Evolutionary conservation across 2,329 filamentous ascomycete species (phyloP).

Genomic region (Alternaria arbusti): DNA sequence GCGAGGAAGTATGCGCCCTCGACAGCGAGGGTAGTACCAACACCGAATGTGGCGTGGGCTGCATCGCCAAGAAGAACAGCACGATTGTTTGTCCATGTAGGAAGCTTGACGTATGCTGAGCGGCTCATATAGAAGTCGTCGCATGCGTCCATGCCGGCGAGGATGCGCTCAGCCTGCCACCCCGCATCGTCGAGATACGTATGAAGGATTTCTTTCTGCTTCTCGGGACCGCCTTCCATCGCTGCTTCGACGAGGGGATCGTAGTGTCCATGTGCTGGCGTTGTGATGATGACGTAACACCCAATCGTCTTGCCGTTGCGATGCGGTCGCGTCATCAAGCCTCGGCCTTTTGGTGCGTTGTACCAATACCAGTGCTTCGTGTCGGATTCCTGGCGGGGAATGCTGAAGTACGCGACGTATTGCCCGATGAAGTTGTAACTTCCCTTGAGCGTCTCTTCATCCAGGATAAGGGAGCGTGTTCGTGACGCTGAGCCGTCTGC

Average conservation of each 20-base stretch:
- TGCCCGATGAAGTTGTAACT: constrained; percentile 28
- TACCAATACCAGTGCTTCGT: constrained; percentile 34
- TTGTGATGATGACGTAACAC: constrained; percentile 33
- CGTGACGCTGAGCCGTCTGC: constrained; percentile 38
- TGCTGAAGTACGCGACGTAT: constrained; percentile 42
- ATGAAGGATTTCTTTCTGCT: constrained; percentile 52
- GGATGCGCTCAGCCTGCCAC: constrained; percentile 54
- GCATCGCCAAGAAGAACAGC: constrained; percentile 63
- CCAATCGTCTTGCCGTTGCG: constrained; percentile 32
- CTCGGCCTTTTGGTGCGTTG: constrained; percentile 28
- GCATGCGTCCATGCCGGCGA: constrained; percentile 50
- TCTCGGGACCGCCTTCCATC: constrained; percentile 39
- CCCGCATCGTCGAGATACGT: constrained; percentile 49
- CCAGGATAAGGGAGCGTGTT: constrained; percentile 35
- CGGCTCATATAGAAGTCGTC: constrained; percentile 57
- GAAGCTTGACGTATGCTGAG: constrained; percentile 54
- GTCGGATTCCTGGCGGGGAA: constrained; percentile 28
- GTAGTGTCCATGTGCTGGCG: constrained; percentile 11
- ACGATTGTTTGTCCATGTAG: constrained; percentile 55
- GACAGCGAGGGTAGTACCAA: constrained; percentile 45
- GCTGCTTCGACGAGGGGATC: constrained; percentile 24
- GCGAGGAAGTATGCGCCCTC: constrained; percentile 49
- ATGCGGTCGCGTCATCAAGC: constrained; percentile 36
- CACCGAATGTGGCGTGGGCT: constrained; percentile 42
- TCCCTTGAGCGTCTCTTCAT: constrained; percentile 22